Evolutionary conservation across 2,329 filamentous ascomycete genomes (phyloP).

Genomic region (Phyllosticta capitalensis): DNA sequence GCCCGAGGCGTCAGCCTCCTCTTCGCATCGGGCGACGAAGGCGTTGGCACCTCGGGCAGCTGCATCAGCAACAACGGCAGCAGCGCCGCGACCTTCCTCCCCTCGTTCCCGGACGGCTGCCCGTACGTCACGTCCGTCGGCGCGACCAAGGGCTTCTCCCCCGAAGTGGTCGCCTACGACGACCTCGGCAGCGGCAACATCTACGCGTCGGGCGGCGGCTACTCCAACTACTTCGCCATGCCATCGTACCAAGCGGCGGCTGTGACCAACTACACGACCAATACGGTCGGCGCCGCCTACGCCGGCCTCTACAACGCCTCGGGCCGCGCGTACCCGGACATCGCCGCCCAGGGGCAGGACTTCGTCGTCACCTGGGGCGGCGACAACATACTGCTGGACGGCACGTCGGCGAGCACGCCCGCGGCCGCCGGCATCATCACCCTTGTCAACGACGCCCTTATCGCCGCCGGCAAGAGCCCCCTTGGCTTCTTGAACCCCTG

Average conservation of each 20-base stretch:
- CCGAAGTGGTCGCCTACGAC: slow-evolving; percentile 43
- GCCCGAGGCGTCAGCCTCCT: slow-evolving; percentile 57
- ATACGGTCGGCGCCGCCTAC: slow-evolving; percentile 26
- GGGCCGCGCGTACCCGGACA: slow-evolving; percentile 53
- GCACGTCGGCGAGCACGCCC: slow-evolving; percentile 49
- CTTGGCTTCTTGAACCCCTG: slow-evolving; percentile 54
- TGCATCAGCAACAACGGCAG: slow-evolving; percentile 53
- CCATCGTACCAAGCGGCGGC: slow-evolving; percentile 39
- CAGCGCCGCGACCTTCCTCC: slow-evolving; percentile 46
- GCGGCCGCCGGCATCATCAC: slow-evolving; percentile 49
- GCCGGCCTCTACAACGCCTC: slow-evolving; percentile 40
- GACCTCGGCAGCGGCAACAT: slow-evolving; percentile 30
- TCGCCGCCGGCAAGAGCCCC: slow-evolving; percentile 39
- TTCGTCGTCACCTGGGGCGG: slow-evolving; percentile 37
- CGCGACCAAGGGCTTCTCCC: slow-evolving; percentile 44
- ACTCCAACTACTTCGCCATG: slow-evolving; percentile 40
- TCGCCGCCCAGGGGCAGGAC: slow-evolving; percentile 49
- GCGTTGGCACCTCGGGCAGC: slow-evolving; percentile 41
- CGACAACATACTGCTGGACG: slow-evolving; percentile 33
- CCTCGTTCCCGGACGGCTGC: slow-evolving; percentile 57
- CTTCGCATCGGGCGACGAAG: slow-evolving; percentile 53
- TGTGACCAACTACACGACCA: slow-evolving; percentile 36
- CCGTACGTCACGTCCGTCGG: slow-evolving; percentile 61
- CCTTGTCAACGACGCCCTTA: slow-evolving; percentile 52
- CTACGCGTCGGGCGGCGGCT: slow-evolving; percentile 45